These are phyloP conservation scores for Aspergillus jensenii DNA, from an alignment of 2,329 filamentous ascomycete genomes.

Conservation along the genomic window DNA sequence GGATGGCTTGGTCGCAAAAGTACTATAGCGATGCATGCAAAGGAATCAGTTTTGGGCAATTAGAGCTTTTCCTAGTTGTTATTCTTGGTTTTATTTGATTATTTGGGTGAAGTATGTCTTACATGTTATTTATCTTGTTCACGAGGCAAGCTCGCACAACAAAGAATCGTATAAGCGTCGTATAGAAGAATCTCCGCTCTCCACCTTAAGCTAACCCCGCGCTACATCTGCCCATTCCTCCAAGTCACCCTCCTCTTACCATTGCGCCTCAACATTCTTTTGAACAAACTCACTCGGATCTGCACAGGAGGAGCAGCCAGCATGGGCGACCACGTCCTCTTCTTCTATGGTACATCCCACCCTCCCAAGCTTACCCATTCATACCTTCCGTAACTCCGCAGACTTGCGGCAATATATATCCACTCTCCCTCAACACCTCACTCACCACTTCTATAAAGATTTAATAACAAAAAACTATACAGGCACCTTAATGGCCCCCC, in stretches of 20 bases:
- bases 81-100: neutral
- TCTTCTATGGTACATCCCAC: constrained; percentile 59
- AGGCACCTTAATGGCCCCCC: constrained; percentile 74
- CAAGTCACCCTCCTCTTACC: neutral
- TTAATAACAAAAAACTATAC: constrained; percentile 1
- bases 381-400: neutral
- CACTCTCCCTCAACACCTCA: neutral
- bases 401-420: neutral
- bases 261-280: neutral
- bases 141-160: neutral
- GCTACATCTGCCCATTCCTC: neutral
- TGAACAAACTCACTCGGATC: neutral
- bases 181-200: neutral
- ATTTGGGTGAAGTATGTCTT: no score
- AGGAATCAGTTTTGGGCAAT: neutral
- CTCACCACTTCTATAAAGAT: neutral
- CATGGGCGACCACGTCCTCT: constrained; percentile 55
- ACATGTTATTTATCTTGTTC: neutral
- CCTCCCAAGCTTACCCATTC: neutral
- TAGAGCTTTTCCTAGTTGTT: neutral
- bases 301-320: neutral
- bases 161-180: neutral
- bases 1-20: neutral
- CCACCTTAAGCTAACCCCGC: neutral
- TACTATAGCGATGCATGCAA: neutral